Conservation (phyloP, 768 basidiomycete genomes). For the Rhodotorula paludigena region DNA sequence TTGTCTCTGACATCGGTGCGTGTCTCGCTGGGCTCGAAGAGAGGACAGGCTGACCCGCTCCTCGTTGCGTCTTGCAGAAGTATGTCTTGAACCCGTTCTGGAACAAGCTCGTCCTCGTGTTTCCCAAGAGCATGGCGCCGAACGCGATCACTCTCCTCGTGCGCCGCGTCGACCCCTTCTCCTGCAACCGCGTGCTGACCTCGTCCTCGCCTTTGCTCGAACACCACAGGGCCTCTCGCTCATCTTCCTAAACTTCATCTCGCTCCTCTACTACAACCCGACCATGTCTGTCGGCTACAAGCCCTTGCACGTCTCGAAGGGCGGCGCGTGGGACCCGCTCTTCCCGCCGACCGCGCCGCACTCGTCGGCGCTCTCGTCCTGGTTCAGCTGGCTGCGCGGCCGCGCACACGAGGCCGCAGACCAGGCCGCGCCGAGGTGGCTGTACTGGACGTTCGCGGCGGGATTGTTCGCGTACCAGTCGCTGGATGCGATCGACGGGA, state of each 20-base stretch:
- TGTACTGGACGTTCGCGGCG: constrained; percentile 85
- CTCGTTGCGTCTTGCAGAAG: constrained; percentile 2
- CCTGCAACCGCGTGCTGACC: background rate
- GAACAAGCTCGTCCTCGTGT: constrained; percentile 35
- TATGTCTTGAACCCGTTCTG: constrained; percentile 41
- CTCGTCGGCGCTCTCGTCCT: constrained; percentile 9
- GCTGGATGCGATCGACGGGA: constrained; percentile 85
- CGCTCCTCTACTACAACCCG: constrained; percentile 78
- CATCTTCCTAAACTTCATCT: constrained; percentile 76
- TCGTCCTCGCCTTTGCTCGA: too few relatives aligned
- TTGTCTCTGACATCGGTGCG: constrained; percentile 27
- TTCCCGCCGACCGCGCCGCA: constrained; percentile 32
- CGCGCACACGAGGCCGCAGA: background rate
- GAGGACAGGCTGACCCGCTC: background rate
- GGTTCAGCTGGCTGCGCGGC: background rate
- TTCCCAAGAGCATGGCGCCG: constrained; percentile 38
- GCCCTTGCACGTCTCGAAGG: constrained; percentile 39
- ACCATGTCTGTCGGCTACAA: constrained; percentile 40
- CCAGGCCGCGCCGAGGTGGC: constrained; percentile 60
- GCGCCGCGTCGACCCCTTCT: background rate
- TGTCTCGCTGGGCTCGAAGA: too few relatives aligned
- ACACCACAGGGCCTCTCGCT: constrained; percentile 60
- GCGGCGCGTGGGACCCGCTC: constrained; percentile 42
- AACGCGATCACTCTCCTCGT: constrained; percentile 39
- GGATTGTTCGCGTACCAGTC: constrained; percentile 90